phyloP scores from a whole-genome alignment of 768 basidiomycete species.

The Boletus tomentosulus region DNA sequence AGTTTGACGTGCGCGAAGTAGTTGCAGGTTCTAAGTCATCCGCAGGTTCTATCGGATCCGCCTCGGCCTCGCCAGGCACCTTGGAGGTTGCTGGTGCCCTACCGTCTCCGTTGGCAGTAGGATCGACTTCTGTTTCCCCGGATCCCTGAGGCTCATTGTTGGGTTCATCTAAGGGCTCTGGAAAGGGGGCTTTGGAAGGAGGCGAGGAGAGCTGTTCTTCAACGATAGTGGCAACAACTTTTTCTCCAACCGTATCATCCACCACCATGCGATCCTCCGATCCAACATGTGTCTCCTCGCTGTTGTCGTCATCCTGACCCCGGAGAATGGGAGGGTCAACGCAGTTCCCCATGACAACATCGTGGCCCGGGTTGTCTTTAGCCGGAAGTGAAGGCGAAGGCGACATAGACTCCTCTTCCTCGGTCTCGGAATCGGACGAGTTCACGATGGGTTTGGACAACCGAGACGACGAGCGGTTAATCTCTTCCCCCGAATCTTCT shows the following conservation, averaged over 20 bases:
- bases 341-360: slow-evolving; percentile 9
- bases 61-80: neutral
- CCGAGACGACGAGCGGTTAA: slow-evolving; percentile 31
- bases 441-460: slow-evolving; percentile 29
- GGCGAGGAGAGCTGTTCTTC: neutral
- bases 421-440: slow-evolving; percentile 33
- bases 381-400: slow-evolving; percentile 14
- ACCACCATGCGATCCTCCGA: slow-evolving; percentile 16
- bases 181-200: neutral
- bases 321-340: neutral
- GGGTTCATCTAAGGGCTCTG: neutral
- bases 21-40: slow-evolving; percentile 31
- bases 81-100: neutral
- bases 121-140: slow-evolving; percentile 19
- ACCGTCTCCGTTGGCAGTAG: neutral
- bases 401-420: slow-evolving; percentile 28
- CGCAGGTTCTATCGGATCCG: slow-evolving; percentile 44
- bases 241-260: slow-evolving; percentile 7
- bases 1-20: slow-evolving; percentile 5
- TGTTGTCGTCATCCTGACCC: slow-evolving; percentile 5
- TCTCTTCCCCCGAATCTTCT: slow-evolving; percentile 36
- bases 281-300: slow-evolving; percentile 20
- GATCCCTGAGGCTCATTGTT: neutral
- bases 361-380: slow-evolving; percentile 23
- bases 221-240: neutral